phyloP scores from a whole-genome alignment of 2,329 filamentous ascomycete species.

The Pseudogymnoascus sp. region DNA sequence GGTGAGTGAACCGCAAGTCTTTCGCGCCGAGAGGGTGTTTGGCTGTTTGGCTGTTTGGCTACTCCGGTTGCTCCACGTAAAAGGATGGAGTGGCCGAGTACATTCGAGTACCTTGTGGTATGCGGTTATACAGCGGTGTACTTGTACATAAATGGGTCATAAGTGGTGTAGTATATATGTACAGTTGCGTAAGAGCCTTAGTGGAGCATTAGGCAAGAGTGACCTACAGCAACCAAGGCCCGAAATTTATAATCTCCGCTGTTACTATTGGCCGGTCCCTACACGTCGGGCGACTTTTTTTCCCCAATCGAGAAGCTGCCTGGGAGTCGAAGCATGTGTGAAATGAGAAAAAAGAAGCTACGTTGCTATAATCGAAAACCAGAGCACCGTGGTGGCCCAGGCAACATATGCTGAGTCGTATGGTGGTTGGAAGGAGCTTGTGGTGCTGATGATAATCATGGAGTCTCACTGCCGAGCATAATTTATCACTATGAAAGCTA shows the following conservation, averaged over 20 bases:
- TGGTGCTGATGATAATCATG: neutral
- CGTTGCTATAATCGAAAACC: neutral
- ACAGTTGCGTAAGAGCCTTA: constrained; percentile 6
- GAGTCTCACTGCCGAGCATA: neutral
- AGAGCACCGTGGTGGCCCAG: neutral
- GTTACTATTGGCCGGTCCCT: neutral
- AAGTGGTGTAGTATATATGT: neutral
- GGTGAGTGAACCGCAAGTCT: constrained; percentile 5
- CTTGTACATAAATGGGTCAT: neutral
- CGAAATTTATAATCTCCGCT: constrained; percentile 3
- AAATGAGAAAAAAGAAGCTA: neutral
- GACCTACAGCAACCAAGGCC: neutral
- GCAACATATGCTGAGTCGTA: neutral
- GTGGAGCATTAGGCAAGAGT: constrained; percentile 9
- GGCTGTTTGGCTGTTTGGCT: neutral
- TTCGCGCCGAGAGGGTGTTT: constrained; percentile 1
- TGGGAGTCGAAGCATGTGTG: neutral
- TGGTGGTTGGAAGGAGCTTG: neutral
- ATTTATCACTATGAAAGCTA: neutral
- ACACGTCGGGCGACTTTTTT: neutral
- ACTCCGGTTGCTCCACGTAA: constrained; percentile 1
- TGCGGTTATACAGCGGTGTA: neutral
- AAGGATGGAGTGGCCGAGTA: neutral
- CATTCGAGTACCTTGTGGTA: constrained; percentile 9
- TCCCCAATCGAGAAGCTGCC: neutral